Conservation (phyloP, 202 grass and related monocot genomes). For the Tripidium arundinaceum region DNA sequence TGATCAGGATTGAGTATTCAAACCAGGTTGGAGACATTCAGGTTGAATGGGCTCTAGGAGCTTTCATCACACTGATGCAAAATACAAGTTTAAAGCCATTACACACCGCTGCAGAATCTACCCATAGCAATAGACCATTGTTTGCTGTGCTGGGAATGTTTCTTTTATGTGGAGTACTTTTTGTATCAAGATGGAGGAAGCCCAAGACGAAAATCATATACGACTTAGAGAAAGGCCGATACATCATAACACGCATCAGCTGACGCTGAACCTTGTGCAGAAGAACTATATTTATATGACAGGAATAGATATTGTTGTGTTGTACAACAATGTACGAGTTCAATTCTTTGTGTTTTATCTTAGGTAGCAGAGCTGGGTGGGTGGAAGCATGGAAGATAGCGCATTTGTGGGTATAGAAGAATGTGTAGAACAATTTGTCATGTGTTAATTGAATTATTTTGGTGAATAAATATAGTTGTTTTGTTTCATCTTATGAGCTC, state of each 20-base stretch:
- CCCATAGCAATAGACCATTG: slow-evolving; percentile 32
- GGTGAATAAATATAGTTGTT: neutral
- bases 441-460: slow-evolving; percentile 28
- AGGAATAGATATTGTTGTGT: slow-evolving; percentile 42
- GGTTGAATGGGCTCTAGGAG: neutral
- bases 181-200: slow-evolving; percentile 63
- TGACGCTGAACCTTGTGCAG: slow-evolving; percentile 36
- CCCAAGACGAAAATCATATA: slow-evolving; percentile 85
- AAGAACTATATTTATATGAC: slow-evolving; percentile 32
- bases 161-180: slow-evolving; percentile 39
- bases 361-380: slow-evolving; percentile 29
- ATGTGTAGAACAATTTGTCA: slow-evolving; percentile 29
- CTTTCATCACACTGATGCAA: slow-evolving; percentile 49
- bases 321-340: slow-evolving; percentile 41
- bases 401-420: slow-evolving; percentile 22
- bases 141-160: slow-evolving; percentile 40
- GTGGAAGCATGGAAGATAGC: slow-evolving; percentile 24
- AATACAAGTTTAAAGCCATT: neutral
- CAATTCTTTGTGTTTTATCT: slow-evolving; percentile 38
- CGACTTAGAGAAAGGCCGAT: slow-evolving; percentile 89
- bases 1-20: slow-evolving; percentile 73
- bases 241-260: slow-evolving; percentile 68
- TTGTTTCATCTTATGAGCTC: neutral
- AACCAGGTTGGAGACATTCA: slow-evolving; percentile 52
- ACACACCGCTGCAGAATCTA: neutral